Evolutionary conservation across 306 rosid genomes (phyloP), one percentile per base, ranked within the genome.

Genomic region (Vigna nakashimae): DNA sequence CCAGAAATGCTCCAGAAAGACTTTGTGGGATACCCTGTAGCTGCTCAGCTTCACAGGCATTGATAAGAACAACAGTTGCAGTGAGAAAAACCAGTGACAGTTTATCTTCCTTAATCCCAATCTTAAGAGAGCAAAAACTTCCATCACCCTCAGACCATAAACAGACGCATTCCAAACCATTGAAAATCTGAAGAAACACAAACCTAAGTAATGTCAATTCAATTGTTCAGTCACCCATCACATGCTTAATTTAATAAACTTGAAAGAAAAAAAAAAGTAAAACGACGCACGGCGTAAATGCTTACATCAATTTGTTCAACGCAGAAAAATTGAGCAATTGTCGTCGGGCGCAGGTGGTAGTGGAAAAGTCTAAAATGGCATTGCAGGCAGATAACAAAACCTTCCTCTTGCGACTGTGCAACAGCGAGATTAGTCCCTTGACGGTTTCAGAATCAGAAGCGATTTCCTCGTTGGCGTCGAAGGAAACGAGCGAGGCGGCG

Each of bases 321-420:
- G 90, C 87, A 51, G 80, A 84, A 79, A 79, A 48, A 13, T 75
- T 69, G 71, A 90, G 57, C 26, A 93, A 84, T 26, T 87, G 71
- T 20, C 73, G 88, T 40, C 88, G 86, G 0, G 87, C 97, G 20
- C 75, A 26, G 10, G 56, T 52, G 18, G 93, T 88, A 4, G 87
- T 82, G 57, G 89, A 83, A 79, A 93, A 80, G 78, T 93, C 93
- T 78, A 93, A 66, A 5, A 90, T 73, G 49, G 98, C 93, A 79
- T 90, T 90, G 80, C 97, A 93, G 12, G 93, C 86, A 74, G 95
- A 88, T 53, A 79, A 64, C 3, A 77, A 16, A 69, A 85, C 82
- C 34, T 67, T 75, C 60, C 77, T 83, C 57, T 82, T 76, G 0
- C 89, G 81, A 78, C 36, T 84, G 10, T 15, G 70, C 74, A 93